A percentile compares a stretch with the other conserved stretches of the same genome.
Conservation (phyloP, 345 rosid species). For the Corchorus olitorius region DNA sequence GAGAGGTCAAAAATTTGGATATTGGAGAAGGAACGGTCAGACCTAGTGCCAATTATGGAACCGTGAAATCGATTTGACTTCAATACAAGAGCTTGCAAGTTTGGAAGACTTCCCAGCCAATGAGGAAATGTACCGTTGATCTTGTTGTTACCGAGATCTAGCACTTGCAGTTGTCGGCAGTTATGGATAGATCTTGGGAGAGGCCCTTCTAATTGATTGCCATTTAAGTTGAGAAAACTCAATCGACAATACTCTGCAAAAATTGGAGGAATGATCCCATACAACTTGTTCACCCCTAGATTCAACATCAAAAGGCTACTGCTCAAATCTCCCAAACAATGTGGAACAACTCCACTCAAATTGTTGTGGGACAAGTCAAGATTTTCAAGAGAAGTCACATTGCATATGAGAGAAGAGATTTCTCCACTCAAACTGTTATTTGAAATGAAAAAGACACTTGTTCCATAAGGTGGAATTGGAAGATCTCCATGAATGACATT, state of each 20-base stretch:
- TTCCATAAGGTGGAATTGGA: constrained; percentile 15
- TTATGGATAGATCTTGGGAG: constrained; percentile 27
- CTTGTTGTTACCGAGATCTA: constrained; percentile 35
- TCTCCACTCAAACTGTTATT: not conserved
- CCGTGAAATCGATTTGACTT: constrained; percentile 34
- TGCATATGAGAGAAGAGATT: too few species aligned
- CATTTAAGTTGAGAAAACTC: constrained; percentile 22
- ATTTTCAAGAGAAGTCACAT: too few species aligned
- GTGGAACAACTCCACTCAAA: constrained; percentile 28
- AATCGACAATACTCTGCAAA: not conserved
- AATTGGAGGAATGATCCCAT: constrained; percentile 10
- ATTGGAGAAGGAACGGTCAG: constrained; percentile 12
- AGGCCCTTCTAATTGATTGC: constrained; percentile 27
- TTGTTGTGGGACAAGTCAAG: too few species aligned
- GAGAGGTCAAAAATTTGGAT: constrained; percentile 34
- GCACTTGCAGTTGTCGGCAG: constrained; percentile 25
- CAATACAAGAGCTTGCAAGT: constrained; percentile 26
- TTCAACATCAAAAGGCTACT: not conserved
- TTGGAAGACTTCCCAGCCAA: constrained; percentile 32
- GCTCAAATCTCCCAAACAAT: constrained; percentile 25
- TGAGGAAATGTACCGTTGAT: constrained; percentile 29
- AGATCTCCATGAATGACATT: constrained; percentile 23
- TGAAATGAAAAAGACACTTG: not conserved
- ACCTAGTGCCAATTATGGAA: not conserved
- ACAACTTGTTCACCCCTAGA: constrained; percentile 21